These are phyloP conservation scores for Neolentinus lepideus DNA, from an alignment of 1,284 basidiomycete species.

Conservation along the genomic window DNA sequence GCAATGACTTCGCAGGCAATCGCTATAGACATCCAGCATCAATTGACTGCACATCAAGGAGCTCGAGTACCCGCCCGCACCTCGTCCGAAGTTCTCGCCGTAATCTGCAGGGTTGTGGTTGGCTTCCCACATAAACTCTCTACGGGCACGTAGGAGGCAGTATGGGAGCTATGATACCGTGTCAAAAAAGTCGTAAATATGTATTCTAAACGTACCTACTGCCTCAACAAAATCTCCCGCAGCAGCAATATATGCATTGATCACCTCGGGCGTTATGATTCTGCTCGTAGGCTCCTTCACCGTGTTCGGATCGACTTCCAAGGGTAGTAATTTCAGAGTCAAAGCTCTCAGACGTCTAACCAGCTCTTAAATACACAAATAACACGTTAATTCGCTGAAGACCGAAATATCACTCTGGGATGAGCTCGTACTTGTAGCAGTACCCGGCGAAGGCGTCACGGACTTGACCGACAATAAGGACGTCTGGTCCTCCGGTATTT, in stretches of 20 bases:
- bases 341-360: conserved; percentile 76
- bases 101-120: conserved; percentile 74
- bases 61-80: conserved; percentile 28
- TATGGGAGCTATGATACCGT: conserved; percentile 53
- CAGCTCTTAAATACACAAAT: conserved; percentile 45
- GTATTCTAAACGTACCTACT: conserved; percentile 32
- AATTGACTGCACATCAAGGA: background rate
- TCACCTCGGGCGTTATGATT: conserved; percentile 64
- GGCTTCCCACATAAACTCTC: conserved; percentile 73
- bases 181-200: background rate
- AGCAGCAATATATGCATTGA: conserved; percentile 55
- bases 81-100: conserved; percentile 78
- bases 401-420: conserved; percentile 1
- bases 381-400: background rate
- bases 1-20: conserved; percentile 87
- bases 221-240: conserved; percentile 78
- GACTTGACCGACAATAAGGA: conserved; percentile 40
- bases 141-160: conserved; percentile 74
- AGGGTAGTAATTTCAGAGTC: conserved; percentile 71
- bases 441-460: conserved; percentile 57
- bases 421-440: conserved; percentile 52
- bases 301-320: conserved; percentile 60
- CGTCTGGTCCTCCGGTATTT: conserved; percentile 31
- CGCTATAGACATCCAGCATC: conserved; percentile 30
- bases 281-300: conserved; percentile 64